phyloP scores from a whole-genome alignment of 2,329 filamentous ascomycete genomes.

The Penicillium aurantiogriseum region DNA sequence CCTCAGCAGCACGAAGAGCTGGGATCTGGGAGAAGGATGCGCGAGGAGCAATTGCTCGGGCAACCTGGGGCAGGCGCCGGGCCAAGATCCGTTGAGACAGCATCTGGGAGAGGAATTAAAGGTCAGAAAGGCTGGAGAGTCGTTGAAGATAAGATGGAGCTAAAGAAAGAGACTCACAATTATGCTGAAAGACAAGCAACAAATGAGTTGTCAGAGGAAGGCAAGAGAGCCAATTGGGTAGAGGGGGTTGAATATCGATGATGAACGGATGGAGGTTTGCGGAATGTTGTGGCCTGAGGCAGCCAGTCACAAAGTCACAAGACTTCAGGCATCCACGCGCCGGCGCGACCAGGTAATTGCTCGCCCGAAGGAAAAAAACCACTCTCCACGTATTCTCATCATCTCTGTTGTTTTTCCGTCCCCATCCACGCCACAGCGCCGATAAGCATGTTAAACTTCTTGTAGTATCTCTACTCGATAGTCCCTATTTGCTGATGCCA shows the following conservation, averaged over 20 bases:
- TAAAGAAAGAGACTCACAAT: constrained; percentile 24
- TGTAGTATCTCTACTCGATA: constrained; percentile 32
- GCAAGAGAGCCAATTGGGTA: constrained; percentile 21
- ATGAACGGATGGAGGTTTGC: constrained; percentile 32
- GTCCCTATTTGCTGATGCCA: constrained; percentile 43
- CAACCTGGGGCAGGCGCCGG: constrained; percentile 43
- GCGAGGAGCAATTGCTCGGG: constrained; percentile 39
- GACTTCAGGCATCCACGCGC: constrained; percentile 16
- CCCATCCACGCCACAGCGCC: constrained; percentile 41
- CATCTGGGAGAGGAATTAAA: constrained; percentile 39
- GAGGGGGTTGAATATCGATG: constrained; percentile 27
- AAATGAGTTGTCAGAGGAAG: constrained; percentile 20
- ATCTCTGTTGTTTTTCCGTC: constrained; percentile 32
- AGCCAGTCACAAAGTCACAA: constrained; percentile 18
- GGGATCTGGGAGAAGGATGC: constrained; percentile 44
- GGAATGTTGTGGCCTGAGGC: constrained; percentile 17
- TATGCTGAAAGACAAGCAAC: constrained; percentile 24
- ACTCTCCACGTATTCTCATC: constrained; percentile 39
- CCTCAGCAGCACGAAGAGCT: constrained; percentile 39
- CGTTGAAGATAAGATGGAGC: neutral
- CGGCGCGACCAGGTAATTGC: constrained; percentile 29
- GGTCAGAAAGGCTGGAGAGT: constrained; percentile 8
- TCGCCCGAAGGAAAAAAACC: constrained; percentile 42
- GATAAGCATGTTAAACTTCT: constrained; percentile 48
- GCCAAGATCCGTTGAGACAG: constrained; percentile 46